These are phyloP conservation scores for Tremella fuciformis DNA, from an alignment of 768 basidiomycete species.

Conservation along the genomic window DNA sequence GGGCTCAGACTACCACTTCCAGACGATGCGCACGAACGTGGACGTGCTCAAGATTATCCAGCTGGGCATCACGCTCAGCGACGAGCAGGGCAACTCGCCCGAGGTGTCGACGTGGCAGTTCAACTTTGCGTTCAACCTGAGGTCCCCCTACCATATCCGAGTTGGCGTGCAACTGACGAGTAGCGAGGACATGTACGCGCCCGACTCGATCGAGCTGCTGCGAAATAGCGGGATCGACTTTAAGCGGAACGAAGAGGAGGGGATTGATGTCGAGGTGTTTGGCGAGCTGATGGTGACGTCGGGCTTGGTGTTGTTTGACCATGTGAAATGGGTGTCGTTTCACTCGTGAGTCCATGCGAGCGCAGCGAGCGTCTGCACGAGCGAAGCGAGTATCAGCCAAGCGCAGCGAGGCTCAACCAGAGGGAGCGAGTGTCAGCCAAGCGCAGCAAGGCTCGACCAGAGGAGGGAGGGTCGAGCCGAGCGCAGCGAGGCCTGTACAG, in stretches of 20 bases:
- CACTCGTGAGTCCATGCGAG: conserved; percentile 69
- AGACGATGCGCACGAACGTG: conserved; percentile 99
- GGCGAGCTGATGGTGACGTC: conserved; percentile 96
- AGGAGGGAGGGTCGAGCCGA: too few species aligned
- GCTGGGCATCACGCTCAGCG: conserved; percentile 88
- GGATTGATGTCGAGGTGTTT: conserved; percentile 89
- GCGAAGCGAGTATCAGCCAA: too few species aligned
- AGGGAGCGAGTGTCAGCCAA: too few species aligned
- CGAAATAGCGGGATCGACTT: conserved; percentile 96
- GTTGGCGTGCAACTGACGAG: neutral
- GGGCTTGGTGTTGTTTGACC: conserved; percentile 80
- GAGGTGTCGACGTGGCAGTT: conserved; percentile 98
- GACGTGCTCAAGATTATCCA: conserved; percentile 97
- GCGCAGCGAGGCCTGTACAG: too few species aligned
- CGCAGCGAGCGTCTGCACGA: too few species aligned
- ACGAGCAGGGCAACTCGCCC: conserved; percentile 89
- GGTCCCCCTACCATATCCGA: conserved; percentile 51
- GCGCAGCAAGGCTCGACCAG: too few species aligned
- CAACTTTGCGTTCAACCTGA: conserved; percentile 89
- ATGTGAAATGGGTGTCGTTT: conserved; percentile 95
- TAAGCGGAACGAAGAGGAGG: conserved; percentile 84
- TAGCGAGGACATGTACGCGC: conserved; percentile 97
- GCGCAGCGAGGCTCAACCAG: too few species aligned
- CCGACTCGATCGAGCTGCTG: conserved; percentile 91
- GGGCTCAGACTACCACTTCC: conserved; percentile 97